Base-by-base conservation (phyloP, 2,329 filamentous ascomycete genomes). In the Alternaria sp. region DNA sequence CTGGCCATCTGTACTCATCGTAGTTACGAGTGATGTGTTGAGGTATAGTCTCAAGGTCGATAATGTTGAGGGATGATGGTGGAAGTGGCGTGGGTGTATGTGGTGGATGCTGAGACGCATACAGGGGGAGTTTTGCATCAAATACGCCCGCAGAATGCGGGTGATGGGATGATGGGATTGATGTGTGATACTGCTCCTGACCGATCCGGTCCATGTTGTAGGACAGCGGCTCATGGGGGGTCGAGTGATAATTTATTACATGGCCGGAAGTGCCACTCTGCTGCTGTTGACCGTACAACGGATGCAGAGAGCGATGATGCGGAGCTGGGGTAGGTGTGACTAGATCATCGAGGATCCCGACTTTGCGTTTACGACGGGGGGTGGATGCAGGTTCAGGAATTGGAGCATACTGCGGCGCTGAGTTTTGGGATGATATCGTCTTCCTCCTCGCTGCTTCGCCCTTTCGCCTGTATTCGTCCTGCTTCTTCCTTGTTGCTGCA, bases 1-100 rank as follows among this genome's bases (percentile, higher is more conserved):
- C 62, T 1, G 71, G 57, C 66, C 64, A 70, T 24, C 59, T 68
- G 65, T 74, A 76, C 7, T 68, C 53, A 1, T 58, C 41, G 44
- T 76, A 73, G 3, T 54, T 38, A 36, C 2, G 11, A 9, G 61
- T 61, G 18, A 77, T 74, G 8, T 26, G 26, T 36, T 73, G 71
- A 5, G 22, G 1, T 34, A 43, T 7, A 43, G 14, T 4, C 41
- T 39, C 39, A 67, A 62, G 14, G 30, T 52, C 20, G 56, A 51
- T 24, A 30, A 46, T 34, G 11, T 51, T 9, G 26, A 41, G 38
- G 11, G 24, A 24, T n/a, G 42, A 16, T 26, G 14, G 30, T 24
- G 46, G 30, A 48, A 22, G 46, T 48, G 51, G 49, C 12, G 32
- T 24, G 18, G 47, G 32, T 28, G 46, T 32, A 38, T 51, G 32